phyloP scores from a whole-genome alignment of 1,139 yeast genomes.

The Pichia cactophila region DNA sequence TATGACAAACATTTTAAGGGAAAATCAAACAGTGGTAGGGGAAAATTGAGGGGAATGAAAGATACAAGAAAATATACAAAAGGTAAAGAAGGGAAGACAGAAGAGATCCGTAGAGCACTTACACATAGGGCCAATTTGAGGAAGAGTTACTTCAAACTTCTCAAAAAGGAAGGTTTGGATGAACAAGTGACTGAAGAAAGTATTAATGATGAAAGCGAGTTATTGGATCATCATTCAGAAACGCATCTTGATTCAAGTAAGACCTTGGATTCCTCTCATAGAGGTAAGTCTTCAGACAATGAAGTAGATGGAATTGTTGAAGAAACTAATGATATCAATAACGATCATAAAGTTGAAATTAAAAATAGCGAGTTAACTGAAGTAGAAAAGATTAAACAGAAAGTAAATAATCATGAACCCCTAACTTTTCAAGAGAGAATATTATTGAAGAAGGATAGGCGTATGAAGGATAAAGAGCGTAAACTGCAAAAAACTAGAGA shows the following conservation, averaged over 20 bases:
- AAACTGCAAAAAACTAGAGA: slow-evolving; percentile 23
- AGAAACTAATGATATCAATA: neutral
- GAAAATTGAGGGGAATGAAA: slow-evolving; percentile 1
- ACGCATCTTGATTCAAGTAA: neutral
- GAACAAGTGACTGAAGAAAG: slow-evolving; percentile 28
- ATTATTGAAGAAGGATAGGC: slow-evolving; percentile 26
- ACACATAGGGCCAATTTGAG: slow-evolving; percentile 78
- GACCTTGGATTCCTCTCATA: slow-evolving; percentile 16
- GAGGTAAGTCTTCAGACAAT: slow-evolving; percentile 14
- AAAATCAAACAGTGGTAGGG: neutral
- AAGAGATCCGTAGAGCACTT: slow-evolving; percentile 68
- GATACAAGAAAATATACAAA: slow-evolving; percentile 15
- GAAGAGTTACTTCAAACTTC: slow-evolving; percentile 71
- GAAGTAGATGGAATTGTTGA: slow-evolving; percentile 1
- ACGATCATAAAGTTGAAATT: neutral
- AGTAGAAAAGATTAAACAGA: slow-evolving; percentile 14
- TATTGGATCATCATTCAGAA: neutral
- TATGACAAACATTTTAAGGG: neutral
- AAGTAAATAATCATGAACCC: slow-evolving; percentile 14
- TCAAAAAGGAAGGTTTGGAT: slow-evolving; percentile 60
- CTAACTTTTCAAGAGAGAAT: slow-evolving; percentile 30
- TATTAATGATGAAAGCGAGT: neutral
- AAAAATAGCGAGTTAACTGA: neutral
- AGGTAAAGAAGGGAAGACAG: slow-evolving; percentile 25
- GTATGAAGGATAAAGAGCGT: slow-evolving; percentile 23